These are phyloP conservation scores for Leccinum subgranulosum DNA, from an alignment of 768 basidiomycete genomes.

Conservation along the genomic window DNA sequence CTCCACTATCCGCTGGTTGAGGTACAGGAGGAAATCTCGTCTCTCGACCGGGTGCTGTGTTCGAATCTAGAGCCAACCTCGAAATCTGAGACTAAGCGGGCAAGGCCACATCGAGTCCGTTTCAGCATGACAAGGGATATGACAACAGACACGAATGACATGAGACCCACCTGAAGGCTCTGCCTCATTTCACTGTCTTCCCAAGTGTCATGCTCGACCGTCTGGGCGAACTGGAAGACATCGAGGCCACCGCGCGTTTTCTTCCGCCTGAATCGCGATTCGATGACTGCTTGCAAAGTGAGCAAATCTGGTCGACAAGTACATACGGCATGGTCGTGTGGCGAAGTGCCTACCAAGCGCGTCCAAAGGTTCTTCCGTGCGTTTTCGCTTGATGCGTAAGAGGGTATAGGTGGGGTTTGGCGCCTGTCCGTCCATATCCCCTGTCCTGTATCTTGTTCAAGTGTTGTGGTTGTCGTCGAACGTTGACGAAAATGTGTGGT, in stretches of 20 bases:
- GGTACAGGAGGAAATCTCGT: conserved; percentile 6
- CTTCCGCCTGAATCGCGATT: conserved; percentile 58
- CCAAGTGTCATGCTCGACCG: conserved; percentile 70
- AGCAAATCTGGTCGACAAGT: conserved; percentile 14
- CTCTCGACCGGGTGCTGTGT: conserved; percentile 18
- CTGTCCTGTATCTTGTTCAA: background rate
- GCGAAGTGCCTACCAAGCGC: conserved; percentile 56
- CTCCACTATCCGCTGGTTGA: conserved; percentile 35
- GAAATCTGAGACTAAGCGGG: conserved; percentile 53
- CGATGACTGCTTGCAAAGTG: conserved; percentile 47
- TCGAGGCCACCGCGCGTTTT: conserved; percentile 53
- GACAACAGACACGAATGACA: background rate
- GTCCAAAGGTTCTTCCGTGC: conserved; percentile 79
- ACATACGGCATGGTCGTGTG: conserved; percentile 8
- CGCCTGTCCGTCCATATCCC: conserved; percentile 20
- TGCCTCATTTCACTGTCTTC: conserved; percentile 54
- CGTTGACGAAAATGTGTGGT: background rate
- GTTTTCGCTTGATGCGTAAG: conserved; percentile 77
- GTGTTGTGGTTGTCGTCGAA: background rate
- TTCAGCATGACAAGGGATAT: background rate
- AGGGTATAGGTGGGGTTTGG: conserved; percentile 57
- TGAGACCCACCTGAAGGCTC: conserved; percentile 55
- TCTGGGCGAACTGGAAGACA: conserved; percentile 80
- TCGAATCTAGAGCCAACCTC: conserved; percentile 43
- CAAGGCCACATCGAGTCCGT: background rate